A percentile compares a stretch with the other conserved stretches of the same genome.
phyloP scores from a whole-genome alignment of 1,284 basidiomycete genomes.

The Apiotrichum sp. region DNA sequence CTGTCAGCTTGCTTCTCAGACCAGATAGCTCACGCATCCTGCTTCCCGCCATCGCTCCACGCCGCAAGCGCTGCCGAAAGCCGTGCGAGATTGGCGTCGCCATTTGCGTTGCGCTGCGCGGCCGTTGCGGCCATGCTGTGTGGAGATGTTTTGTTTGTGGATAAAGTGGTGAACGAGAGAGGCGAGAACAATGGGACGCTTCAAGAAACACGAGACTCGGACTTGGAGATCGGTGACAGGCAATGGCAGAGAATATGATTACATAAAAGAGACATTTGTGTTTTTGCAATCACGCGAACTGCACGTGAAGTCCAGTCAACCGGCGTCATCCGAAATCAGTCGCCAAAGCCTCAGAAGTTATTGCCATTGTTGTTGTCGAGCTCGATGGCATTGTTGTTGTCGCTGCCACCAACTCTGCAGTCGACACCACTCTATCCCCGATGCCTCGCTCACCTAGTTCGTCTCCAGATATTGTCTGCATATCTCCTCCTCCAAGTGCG shows the following conservation, averaged over 20 bases:
- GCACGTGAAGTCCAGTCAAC: no score
- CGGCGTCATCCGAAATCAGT: no score
- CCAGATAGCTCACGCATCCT: background rate
- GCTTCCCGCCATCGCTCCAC: background rate
- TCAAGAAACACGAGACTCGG: no score
- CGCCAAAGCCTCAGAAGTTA: no score
- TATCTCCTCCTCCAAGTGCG: slow-evolving; percentile 24
- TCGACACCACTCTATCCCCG: no score
- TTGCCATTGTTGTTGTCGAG: no score
- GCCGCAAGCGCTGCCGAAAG: background rate
- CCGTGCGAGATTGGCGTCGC: background rate
- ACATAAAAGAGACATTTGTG: no score
- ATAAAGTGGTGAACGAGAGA: no score
- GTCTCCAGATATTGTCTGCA: slow-evolving; percentile 34
- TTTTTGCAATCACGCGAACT: no score
- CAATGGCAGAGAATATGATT: no score
- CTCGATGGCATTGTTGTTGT: background rate
- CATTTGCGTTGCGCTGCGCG: background rate
- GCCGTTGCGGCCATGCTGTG: background rate
- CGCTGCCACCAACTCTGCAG: background rate
- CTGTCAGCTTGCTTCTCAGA: background rate
- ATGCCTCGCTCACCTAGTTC: slow-evolving; percentile 24
- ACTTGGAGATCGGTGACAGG: no score
- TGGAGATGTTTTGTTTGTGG: background rate
- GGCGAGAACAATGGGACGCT: no score